A percentile compares a stretch with the other conserved stretches of the same genome.
Evolutionary conservation across 805 yeast genomes (phyloP).

Genomic region (Spathaspora boniae): DNA sequence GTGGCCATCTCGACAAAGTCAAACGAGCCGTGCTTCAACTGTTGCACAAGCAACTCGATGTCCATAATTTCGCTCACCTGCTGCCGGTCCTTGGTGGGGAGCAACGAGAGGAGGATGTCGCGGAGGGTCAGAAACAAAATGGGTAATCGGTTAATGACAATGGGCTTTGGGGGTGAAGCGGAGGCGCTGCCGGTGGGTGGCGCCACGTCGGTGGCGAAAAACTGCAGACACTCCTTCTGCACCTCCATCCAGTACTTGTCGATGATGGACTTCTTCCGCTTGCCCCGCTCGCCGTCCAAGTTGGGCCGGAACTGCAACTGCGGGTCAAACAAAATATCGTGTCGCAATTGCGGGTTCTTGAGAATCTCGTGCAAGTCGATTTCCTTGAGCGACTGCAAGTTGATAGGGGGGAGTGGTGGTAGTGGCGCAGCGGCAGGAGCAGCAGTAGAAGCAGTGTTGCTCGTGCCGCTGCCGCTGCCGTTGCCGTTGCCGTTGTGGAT

Average conservation of each 20-base stretch:
- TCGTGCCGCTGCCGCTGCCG: background rate
- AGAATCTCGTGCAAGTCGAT: slow-evolving; percentile 85
- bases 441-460: too few species aligned
- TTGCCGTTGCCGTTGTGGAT: background rate
- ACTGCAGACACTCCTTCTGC: slow-evolving; percentile 58
- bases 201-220: slow-evolving; percentile 13
- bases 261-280: slow-evolving; percentile 67
- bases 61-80: slow-evolving; percentile 72
- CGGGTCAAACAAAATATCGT: slow-evolving; percentile 90
- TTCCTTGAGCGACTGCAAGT: slow-evolving; percentile 75
- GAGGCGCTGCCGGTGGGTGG: too few species aligned
- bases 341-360: slow-evolving; percentile 88
- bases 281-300: slow-evolving; percentile 86
- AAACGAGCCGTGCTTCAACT: slow-evolving; percentile 64
- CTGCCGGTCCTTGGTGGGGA: slow-evolving; percentile 72
- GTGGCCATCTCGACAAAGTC: slow-evolving; percentile 66
- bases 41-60: slow-evolving; percentile 71
- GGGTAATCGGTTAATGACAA: slow-evolving; percentile 50
- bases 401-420: slow-evolving; percentile 75
- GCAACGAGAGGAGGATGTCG: slow-evolving; percentile 67
- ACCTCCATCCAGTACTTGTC: slow-evolving; percentile 85
- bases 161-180: too few species aligned
- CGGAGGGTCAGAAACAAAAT: slow-evolving; percentile 73
- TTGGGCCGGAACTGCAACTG: slow-evolving; percentile 88
- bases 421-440: slow-evolving; percentile 15